Evolutionary conservation across 306 rosid genomes (phyloP).

Genomic region (Acacia crassicarpa): DNA sequence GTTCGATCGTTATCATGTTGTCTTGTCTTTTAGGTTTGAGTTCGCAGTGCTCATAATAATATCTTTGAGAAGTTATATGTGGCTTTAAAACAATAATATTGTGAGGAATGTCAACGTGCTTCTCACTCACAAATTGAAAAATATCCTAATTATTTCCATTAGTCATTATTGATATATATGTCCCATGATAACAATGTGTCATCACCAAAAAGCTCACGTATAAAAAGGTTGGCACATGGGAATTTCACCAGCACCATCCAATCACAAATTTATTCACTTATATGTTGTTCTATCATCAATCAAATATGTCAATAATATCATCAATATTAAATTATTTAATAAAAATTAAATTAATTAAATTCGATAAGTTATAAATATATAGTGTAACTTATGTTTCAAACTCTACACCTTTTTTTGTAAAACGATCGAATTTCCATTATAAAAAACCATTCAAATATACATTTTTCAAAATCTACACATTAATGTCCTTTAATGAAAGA

Average conservation of each 20-base stretch:
- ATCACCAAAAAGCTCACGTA: neutral
- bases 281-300: neutral
- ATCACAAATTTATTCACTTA: neutral
- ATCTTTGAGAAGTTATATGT: neutral
- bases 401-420: too few species aligned
- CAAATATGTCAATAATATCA: neutral
- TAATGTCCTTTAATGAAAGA: too few species aligned
- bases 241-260: neutral
- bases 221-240: neutral
- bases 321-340: neutral
- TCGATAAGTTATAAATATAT: neutral
- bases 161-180: neutral
- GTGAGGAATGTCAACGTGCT: slow-evolving; percentile 38
- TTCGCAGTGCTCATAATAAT: neutral
- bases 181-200: slow-evolving; percentile 19
- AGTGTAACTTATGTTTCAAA: too few species aligned
- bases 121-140: slow-evolving; percentile 25
- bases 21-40: neutral
- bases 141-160: neutral
- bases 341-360: neutral
- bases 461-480: too few species aligned
- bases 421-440: too few species aligned
- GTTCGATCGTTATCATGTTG: neutral
- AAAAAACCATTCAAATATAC: too few species aligned
- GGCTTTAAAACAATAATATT: neutral